Evolutionary conservation across 768 basidiomycete species (phyloP).

Genomic region (Boletus sp.): DNA sequence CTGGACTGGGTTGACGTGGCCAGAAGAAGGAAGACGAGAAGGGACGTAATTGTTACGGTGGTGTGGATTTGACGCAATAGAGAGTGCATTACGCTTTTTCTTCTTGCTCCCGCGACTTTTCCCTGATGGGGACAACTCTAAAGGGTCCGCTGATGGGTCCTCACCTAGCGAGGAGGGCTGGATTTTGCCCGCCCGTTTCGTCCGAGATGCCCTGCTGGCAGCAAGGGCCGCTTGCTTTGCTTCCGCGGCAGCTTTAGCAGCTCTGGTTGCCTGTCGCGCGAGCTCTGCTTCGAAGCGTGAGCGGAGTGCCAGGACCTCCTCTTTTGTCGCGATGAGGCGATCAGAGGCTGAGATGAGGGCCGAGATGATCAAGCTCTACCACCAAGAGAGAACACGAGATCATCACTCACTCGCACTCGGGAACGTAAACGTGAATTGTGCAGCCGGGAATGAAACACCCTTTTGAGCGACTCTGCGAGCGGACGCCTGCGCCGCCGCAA

Average conservation of each 20-base stretch:
- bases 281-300: conserved; percentile 73
- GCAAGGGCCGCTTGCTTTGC: conserved; percentile 49
- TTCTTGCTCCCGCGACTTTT: conserved; percentile 56
- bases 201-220: conserved; percentile 33
- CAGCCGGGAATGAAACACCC: conserved; percentile 45
- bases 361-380: conserved; percentile 27
- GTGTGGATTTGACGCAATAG: conserved; percentile 94
- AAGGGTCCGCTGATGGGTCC: conserved; percentile 37
- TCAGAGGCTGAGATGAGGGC: conserved; percentile 57
- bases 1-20: conserved; percentile 37
- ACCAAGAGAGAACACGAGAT: conserved; percentile 21
- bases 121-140: conserved; percentile 35
- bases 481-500: conserved; percentile 26
- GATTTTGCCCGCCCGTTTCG: conserved; percentile 38
- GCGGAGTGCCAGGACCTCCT: conserved; percentile 63
- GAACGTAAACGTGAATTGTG: conserved; percentile 59
- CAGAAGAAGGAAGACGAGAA: conserved; percentile 64
- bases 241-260: conserved; percentile 44
- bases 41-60: conserved; percentile 93
- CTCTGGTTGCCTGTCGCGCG: conserved; percentile 61
- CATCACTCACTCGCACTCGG: conserved; percentile 68
- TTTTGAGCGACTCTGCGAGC: conserved; percentile 6
- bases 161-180: conserved; percentile 32
- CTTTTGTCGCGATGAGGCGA: conserved; percentile 62
- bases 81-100: conserved; percentile 89